These are phyloP conservation scores for Excoecaria agallocha DNA, from an alignment of 345 rosid genomes.

Conservation along the genomic window DNA sequence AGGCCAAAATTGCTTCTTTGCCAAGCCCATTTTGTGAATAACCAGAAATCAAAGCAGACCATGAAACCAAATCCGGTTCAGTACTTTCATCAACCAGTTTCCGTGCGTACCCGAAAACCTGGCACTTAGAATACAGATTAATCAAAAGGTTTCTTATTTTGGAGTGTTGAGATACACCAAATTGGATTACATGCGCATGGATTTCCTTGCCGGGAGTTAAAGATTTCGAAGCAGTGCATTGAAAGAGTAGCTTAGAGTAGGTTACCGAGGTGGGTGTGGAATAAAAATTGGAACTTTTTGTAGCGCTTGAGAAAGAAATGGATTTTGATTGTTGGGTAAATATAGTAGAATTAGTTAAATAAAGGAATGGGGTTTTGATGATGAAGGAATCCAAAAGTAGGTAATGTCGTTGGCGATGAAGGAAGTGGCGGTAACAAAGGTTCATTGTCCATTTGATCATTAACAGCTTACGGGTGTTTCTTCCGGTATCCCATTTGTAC, in stretches of 20 bases:
- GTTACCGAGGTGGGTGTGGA: constrained; percentile 9
- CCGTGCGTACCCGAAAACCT: constrained; percentile 40
- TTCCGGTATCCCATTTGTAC: neutral
- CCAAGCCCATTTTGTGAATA: constrained; percentile 46
- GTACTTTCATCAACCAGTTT: constrained; percentile 55
- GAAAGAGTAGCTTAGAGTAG: constrained; percentile 39
- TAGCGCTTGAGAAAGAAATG: neutral
- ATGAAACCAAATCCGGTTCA: constrained; percentile 52
- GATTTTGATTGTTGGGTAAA: constrained; percentile 16
- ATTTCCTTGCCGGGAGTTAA: constrained; percentile 33
- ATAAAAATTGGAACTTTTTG: neutral
- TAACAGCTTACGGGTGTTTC: neutral
- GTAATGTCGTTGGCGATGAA: constrained; percentile 29
- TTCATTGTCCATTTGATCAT: constrained; percentile 38
- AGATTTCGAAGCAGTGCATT: constrained; percentile 43
- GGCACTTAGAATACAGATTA: constrained; percentile 37
- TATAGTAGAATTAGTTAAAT: constrained; percentile 4
- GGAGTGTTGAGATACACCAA: constrained; percentile 31
- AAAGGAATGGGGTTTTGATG: constrained; percentile 6
- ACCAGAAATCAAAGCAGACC: constrained; percentile 70
- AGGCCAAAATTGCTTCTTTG: constrained; percentile 42
- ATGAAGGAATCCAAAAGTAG: constrained; percentile 19
- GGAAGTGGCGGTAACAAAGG: constrained; percentile 16
- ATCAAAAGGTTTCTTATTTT: constrained; percentile 37
- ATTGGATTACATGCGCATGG: constrained; percentile 41